Evolutionary conservation across 192 early-diverging fungal genomes (phyloP).

Genomic region (Rhizoclosmatium sp.): DNA sequence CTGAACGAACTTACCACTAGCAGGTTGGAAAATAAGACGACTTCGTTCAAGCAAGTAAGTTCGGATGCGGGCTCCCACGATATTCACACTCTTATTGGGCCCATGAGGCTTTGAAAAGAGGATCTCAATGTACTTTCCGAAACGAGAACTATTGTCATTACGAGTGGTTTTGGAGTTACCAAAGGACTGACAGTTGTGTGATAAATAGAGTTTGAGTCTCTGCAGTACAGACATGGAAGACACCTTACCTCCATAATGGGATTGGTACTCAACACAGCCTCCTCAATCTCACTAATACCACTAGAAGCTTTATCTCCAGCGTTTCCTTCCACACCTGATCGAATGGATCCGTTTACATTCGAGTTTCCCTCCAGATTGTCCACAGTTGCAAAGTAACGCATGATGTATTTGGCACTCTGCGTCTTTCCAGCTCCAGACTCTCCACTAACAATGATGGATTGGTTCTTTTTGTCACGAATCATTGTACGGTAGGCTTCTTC

Average conservation of each 20-base stretch:
- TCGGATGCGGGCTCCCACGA: constrained; percentile 92
- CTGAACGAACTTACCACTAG: constrained; percentile 52
- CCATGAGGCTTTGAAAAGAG: constrained; percentile 75
- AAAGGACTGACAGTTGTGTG: constrained; percentile 67
- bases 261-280: constrained; percentile 85
- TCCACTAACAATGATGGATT: constrained; percentile 97
- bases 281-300: constrained; percentile 59
- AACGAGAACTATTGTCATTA: constrained; percentile 98
- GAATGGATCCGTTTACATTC: background rate
- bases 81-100: constrained; percentile 63
- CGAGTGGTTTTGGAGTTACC: constrained; percentile 99
- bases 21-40: constrained; percentile 93
- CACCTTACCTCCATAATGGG: constrained; percentile 92
- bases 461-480: constrained; percentile 92
- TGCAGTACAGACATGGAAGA: too few relatives aligned
- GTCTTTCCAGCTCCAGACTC: constrained; percentile 97
- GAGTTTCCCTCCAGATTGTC: constrained; percentile 49
- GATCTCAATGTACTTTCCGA: constrained; percentile 99
- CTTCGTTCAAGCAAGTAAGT: constrained; percentile 97
- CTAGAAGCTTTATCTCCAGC: background rate
- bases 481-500: constrained; percentile 98
- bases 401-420: constrained; percentile 95
- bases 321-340: background rate
- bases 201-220: background rate
- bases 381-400: constrained; percentile 91